Base-by-base conservation (phyloP, 805 yeast genomes). In the Candida yuanshanica region DNA sequence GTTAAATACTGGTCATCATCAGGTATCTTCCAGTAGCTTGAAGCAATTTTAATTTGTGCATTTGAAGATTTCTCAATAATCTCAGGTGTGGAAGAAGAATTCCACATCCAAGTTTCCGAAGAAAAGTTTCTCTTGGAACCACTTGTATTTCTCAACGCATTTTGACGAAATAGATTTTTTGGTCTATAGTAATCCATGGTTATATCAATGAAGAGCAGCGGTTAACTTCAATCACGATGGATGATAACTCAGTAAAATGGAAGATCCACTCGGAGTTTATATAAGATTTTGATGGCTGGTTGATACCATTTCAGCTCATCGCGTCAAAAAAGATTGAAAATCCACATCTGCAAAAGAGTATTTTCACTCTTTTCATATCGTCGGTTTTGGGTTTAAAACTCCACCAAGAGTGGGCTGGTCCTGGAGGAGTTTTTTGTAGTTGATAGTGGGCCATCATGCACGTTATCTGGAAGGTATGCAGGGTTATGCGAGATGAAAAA, bases 1-100 rank as follows among this genome's bases (percentile, higher is more conserved):
- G 78, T 75, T 31, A 77, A 56, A 46, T 70, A 65, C 52, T 64
- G 55, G 35, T 68, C 58, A 16, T 61, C 56, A 39, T 56, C 58
- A n/a, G 58, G 58, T 11, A 56, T 49, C 17, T 41, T 52, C 60
- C 60, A 56, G 33, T 55, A 56, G 38, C 44, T 48, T 20, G 60
- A 56, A 1, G 54, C 53, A 8, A 56, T 56, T 24, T 55, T 72
- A 37, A 64, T 46, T 36, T 69, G 53, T 49, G 68, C 61, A 14
- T 64, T 57, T 6, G 70, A 56, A 44, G 72, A 59, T 50, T 71
- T 70, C 45, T 62, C 62, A 36, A 72, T 49, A n/a, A 70, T 56
- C 36, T 56, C 51, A 4, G 64, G 60, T 36, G 63, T 66, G 26
- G 34, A 26, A 5, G 23, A 33, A 11, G 45, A 45, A 23, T 45